Base-by-base conservation (phyloP, 2,329 filamentous ascomycete species). In the Tolypocladium paradoxum region DNA sequence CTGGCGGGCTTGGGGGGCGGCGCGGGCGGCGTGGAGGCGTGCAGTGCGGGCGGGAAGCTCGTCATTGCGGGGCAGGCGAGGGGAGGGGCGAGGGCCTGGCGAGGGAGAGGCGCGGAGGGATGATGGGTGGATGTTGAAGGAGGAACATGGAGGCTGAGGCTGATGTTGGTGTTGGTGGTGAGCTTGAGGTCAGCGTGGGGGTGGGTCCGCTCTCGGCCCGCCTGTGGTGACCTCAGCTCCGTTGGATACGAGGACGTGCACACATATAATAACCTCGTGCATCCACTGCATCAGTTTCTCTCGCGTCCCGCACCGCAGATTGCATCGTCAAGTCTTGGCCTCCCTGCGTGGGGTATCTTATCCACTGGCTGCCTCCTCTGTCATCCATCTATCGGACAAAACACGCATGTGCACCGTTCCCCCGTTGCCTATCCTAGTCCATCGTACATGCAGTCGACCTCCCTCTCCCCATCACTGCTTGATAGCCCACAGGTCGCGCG, bases 1-100 rank as follows among this genome's bases (percentile, higher is more conserved):
- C 80, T 85, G 60, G 74, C 78, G 18, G 85, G 83, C 65, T 90
- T 90, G 1, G 87, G 87, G 2, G 87, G 86, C 18, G 84, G 85
- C 9, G 83, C 77, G 0, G 87, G 87, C 29, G 86, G 85, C 6
- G 67, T 68, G 18, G 61, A 62, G 52, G 56, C 59, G 50, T 62
- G 63, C 6, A 58, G 52, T 29, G 66, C 66, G 22, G 64, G 54
- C 2, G 64, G 59, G 50, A 62, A 63, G 62, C 58, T 65, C 20
- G 63, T 56, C 66, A 68, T 69, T 45, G 43, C 50, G 22, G 33
- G 18, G 20, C 35, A 8, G 29, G 16, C 47, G 33, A 33, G 37
- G 22, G 4, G 20, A 38, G 22, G 33, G 22, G 38, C 11, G n/a
- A 6, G 20, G 31, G 14, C 20, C 6, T 11, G 50, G 31, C 12